Evolutionary conservation across 352 stramenopile genomes (phyloP).

Genomic region (Phytophthora agathidicida): DNA sequence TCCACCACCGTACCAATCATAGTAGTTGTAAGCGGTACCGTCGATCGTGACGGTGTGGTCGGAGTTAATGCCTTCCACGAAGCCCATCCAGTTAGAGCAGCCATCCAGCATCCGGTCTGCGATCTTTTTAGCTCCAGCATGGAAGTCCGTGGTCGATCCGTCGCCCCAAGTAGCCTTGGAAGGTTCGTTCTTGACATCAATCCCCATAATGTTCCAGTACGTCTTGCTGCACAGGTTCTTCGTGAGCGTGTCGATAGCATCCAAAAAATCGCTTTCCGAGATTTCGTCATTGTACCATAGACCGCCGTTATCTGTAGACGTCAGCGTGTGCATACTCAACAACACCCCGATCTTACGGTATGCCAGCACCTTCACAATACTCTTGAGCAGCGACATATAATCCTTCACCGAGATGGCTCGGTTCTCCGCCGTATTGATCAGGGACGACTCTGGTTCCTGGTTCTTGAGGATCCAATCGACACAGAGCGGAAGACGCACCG

Average conservation of each 20-base stretch:
- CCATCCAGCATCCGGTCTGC: constrained; percentile 67
- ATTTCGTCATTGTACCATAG: constrained; percentile 54
- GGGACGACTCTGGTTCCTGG: constrained; percentile 42
- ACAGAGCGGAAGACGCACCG: constrained; percentile 74
- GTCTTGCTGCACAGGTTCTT: constrained; percentile 48
- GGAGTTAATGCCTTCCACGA: constrained; percentile 69
- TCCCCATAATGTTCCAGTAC: constrained; percentile 69
- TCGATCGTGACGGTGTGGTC: constrained; percentile 55
- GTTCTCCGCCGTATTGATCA: constrained; percentile 66
- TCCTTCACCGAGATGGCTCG: constrained; percentile 60
- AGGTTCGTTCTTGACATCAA: constrained; percentile 73
- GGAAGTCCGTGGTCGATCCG: constrained; percentile 50
- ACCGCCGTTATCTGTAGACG: constrained; percentile 40
- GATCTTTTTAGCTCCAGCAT: constrained; percentile 50
- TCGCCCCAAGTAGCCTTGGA: constrained; percentile 56
- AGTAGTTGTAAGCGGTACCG: constrained; percentile 52
- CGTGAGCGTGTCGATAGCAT: constrained; percentile 56
- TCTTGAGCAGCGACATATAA: constrained; percentile 57
- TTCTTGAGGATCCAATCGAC: constrained; percentile 65
- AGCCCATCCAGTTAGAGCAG: constrained; percentile 71
- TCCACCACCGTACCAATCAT: constrained; percentile 71
- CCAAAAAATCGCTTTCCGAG: constrained; percentile 48
- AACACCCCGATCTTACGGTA: constrained; percentile 68
- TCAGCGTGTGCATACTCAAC: constrained; percentile 69
- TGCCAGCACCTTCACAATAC: constrained; percentile 55